Conservation (phyloP, 2,329 filamentous ascomycete genomes). For the Aaosphaeria pasadenensis region DNA sequence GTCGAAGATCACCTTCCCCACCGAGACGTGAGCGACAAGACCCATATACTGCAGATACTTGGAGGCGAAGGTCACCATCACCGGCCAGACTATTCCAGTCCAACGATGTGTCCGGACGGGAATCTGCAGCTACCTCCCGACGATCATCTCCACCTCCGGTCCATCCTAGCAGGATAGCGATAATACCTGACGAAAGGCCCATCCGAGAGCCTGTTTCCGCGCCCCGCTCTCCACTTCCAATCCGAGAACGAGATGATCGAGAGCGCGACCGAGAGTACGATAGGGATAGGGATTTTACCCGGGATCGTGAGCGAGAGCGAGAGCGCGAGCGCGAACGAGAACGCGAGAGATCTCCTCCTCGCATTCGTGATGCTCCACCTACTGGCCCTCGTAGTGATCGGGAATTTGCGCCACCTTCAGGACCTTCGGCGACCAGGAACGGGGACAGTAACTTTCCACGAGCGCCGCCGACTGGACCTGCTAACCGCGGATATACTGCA, state of each 20-base stretch:
- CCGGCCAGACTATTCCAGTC: slow-evolving; percentile 39
- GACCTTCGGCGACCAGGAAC: slow-evolving; percentile 35
- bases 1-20: slow-evolving; percentile 52
- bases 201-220: slow-evolving; percentile 29
- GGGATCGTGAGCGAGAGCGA: slow-evolving; percentile 15
- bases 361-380: slow-evolving; percentile 36
- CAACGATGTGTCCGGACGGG: slow-evolving; percentile 51
- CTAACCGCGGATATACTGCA: slow-evolving; percentile 32
- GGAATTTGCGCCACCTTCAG: slow-evolving; percentile 37
- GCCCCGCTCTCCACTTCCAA: slow-evolving; percentile 32
- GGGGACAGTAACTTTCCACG: slow-evolving; percentile 32
- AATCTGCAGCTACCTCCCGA: slow-evolving; percentile 57
- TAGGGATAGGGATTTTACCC: slow-evolving; percentile 19
- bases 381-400: slow-evolving; percentile 32
- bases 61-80: slow-evolving; percentile 56
- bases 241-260: slow-evolving; percentile 20
- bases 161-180: slow-evolving; percentile 52
- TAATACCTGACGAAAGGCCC: slow-evolving; percentile 26
- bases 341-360: slow-evolving; percentile 23
- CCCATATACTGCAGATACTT: slow-evolving; percentile 46
- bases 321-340: slow-evolving; percentile 13
- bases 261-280: slow-evolving; percentile 20
- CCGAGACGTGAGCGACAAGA: slow-evolving; percentile 51
- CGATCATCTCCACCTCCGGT: slow-evolving; percentile 58
- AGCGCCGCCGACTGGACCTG: slow-evolving; percentile 39